A percentile compares a stretch with the other conserved stretches of the same genome.
phyloP scores from a whole-genome alignment of 352 stramenopile genomes.

The Pythium phragmitis region DNA sequence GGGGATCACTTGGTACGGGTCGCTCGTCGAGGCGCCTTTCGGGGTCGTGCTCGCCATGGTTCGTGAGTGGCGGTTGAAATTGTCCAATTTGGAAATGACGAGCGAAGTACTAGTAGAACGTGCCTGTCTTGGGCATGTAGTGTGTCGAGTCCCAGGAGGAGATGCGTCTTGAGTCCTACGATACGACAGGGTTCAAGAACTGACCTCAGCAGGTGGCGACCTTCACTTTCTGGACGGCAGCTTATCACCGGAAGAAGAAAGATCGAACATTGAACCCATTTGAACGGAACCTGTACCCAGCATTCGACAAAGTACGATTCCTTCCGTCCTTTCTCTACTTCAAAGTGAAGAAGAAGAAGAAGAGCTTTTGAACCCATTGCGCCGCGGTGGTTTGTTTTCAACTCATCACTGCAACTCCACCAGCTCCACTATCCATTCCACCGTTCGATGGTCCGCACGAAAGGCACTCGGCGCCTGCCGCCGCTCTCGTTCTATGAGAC shows the following conservation, averaged over 20 bases:
- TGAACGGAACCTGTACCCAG: not conserved
- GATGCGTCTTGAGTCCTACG: not conserved
- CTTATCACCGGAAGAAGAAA: not conserved
- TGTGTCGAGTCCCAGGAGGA: too few relatives aligned
- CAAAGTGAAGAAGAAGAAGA: not conserved
- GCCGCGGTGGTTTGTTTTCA: too few relatives aligned
- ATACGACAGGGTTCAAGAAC: not conserved
- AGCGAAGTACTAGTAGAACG: not conserved
- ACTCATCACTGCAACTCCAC: not conserved
- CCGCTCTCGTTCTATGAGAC: not conserved
- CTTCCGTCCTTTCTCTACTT: too few relatives aligned
- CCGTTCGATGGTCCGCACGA: not conserved
- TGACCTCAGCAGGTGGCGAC: not conserved
- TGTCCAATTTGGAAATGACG: slow-evolving; percentile 3
- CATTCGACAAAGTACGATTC: slow-evolving; percentile 1
- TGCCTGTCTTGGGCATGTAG: not conserved
- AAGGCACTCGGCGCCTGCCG: not conserved
- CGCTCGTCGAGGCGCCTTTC: not conserved
- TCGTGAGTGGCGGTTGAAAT: not conserved
- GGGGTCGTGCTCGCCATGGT: not conserved
- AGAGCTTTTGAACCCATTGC: not conserved
- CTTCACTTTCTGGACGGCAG: not conserved
- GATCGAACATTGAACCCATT: slow-evolving; percentile 4
- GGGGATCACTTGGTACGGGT: slow-evolving; percentile 10
- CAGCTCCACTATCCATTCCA: not conserved